A percentile compares a stretch with the other conserved stretches of the same genome.
Conservation (phyloP, 2,329 filamentous ascomycete genomes). For the Ceratocystiopsis brevicomis region DNA sequence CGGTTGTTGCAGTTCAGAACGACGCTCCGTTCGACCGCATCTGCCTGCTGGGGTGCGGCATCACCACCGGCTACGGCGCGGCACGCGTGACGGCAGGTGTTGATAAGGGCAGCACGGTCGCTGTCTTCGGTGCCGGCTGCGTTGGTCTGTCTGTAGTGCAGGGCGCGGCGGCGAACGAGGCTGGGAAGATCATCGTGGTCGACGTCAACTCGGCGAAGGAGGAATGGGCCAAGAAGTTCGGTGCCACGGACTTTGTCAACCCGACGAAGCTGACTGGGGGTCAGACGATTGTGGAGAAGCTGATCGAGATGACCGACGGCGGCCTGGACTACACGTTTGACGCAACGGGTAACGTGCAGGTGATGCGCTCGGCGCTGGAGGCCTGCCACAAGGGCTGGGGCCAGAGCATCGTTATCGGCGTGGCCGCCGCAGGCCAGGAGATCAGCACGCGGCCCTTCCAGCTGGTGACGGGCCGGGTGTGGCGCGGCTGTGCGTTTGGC, state of each 20-base stretch:
- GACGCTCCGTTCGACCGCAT: slow-evolving; percentile 91
- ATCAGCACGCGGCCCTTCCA: slow-evolving; percentile 88
- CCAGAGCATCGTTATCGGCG: slow-evolving; percentile 92
- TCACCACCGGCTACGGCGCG: slow-evolving; percentile 95
- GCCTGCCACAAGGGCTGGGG: slow-evolving; percentile 99
- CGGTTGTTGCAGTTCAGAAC: slow-evolving; percentile 71
- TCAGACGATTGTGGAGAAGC: slow-evolving; percentile 74
- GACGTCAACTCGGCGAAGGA: slow-evolving; percentile 78
- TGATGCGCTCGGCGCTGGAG: slow-evolving; percentile 90
- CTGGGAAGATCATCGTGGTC: slow-evolving; percentile 55
- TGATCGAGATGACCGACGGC: slow-evolving; percentile 94
- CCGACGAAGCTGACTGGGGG: slow-evolving; percentile 52
- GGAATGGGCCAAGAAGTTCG: slow-evolving; percentile 83
- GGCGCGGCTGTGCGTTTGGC: slow-evolving; percentile 95
- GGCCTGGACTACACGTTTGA: slow-evolving; percentile 99
- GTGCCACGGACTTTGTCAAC: slow-evolving; percentile 93
- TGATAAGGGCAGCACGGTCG: slow-evolving; percentile 75
- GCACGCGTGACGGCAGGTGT: slow-evolving; percentile 84
- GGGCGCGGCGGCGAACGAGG: slow-evolving; percentile 71
- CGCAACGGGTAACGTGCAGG: slow-evolving; percentile 90
- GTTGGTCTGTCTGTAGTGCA: slow-evolving; percentile 92
- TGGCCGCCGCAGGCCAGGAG: slow-evolving; percentile 89
- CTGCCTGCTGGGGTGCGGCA: slow-evolving; percentile 90
- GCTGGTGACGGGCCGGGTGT: slow-evolving; percentile 90
- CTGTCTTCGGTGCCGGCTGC: slow-evolving; percentile 88